Evolutionary conservation across 148 eudicot species (phyloP).

Genomic region (Silene latifolia): DNA sequence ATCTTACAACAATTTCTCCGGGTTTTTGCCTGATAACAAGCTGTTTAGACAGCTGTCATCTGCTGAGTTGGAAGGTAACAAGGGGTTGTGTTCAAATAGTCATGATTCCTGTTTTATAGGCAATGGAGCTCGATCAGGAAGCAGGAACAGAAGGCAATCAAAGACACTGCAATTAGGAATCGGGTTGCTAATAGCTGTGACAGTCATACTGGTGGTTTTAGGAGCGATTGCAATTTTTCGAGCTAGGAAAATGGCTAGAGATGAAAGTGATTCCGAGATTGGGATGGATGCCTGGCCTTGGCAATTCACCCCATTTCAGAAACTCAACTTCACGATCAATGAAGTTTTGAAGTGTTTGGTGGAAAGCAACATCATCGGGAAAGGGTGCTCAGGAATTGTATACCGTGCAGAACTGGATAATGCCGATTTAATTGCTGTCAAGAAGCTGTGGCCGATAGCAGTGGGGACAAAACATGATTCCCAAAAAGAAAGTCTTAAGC

Average conservation of each 20-base stretch:
- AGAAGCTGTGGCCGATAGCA: constrained; percentile 68
- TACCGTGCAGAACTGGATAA: constrained; percentile 62
- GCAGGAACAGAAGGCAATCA: constrained; percentile 28
- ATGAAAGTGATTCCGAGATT: constrained; percentile 56
- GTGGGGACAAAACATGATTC: constrained; percentile 27
- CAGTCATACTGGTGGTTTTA: constrained; percentile 46
- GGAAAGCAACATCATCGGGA: constrained; percentile 69
- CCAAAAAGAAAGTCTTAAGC: constrained; percentile 32
- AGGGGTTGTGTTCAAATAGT: constrained; percentile 53
- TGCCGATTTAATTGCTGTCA: constrained; percentile 73
- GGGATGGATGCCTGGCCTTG: constrained; percentile 56
- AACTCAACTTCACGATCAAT: constrained; percentile 57
- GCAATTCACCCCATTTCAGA: constrained; percentile 84
- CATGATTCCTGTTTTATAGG: constrained; percentile 53
- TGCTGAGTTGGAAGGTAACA: constrained; percentile 62
- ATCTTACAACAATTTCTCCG: constrained; percentile 74
- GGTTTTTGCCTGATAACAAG: constrained; percentile 72
- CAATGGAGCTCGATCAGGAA: constrained; percentile 17
- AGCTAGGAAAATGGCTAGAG: constrained; percentile 36
- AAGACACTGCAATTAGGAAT: constrained; percentile 48
- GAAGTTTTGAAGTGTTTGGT: constrained; percentile 54
- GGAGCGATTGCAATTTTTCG: constrained; percentile 48
- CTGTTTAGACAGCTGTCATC: constrained; percentile 63
- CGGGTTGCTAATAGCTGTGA: constrained; percentile 37
- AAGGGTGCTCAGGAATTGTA: constrained; percentile 79